A percentile compares a stretch with the other conserved stretches of the same genome.
phyloP scores from a whole-genome alignment of 805 yeast species.

The Candida verbasci region DNA sequence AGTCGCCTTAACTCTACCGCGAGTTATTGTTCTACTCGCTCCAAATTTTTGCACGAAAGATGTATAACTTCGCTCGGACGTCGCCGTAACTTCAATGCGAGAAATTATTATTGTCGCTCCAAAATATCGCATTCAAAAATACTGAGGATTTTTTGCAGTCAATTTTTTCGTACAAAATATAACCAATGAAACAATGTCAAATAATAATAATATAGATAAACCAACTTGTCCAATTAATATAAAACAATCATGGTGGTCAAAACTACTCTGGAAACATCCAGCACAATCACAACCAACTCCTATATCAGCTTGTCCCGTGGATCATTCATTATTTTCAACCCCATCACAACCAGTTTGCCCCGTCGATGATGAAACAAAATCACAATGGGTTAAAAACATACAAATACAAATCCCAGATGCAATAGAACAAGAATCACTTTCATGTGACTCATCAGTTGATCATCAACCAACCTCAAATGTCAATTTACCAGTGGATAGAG shows the following conservation, averaged over 20 bases:
- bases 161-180: neutral
- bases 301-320: constrained; percentile 46
- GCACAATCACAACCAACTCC: neutral
- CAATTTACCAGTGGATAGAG: constrained; percentile 66
- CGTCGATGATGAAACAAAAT: constrained; percentile 34
- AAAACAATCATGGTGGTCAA: neutral
- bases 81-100: no score
- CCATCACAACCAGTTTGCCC: constrained; percentile 33
- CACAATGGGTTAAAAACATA: constrained; percentile 34
- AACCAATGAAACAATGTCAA: constrained; percentile 6
- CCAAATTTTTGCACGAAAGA: no score
- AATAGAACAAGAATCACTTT: constrained; percentile 27
- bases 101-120: no score
- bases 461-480: constrained; percentile 17
- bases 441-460: constrained; percentile 43
- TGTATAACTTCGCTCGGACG: no score
- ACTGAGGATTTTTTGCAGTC: neutral
- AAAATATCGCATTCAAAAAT: no score
- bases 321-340: constrained; percentile 32
- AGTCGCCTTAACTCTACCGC: no score
- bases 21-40: no score
- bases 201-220: constrained; percentile 7
- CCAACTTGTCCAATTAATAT: constrained; percentile 14
- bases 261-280: constrained; percentile 3
- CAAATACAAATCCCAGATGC: constrained; percentile 34